A percentile compares a stretch with the other conserved stretches of the same genome.
These are phyloP conservation scores for Xanthoceras sorbifolium DNA, from an alignment of 345 rosid genomes.

Conservation along the genomic window DNA sequence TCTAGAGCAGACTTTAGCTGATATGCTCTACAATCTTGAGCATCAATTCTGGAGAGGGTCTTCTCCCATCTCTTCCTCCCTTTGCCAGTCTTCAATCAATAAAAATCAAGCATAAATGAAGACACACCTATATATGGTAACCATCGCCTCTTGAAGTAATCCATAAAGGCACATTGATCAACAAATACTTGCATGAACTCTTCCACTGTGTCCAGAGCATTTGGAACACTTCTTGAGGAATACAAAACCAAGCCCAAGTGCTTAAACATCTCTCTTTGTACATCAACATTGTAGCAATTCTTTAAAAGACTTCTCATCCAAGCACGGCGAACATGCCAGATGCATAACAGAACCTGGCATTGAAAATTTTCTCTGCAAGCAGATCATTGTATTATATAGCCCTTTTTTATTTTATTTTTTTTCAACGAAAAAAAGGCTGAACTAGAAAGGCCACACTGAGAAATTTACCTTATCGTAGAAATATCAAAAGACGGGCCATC, in stretches of 20 bases:
- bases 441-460: neutral
- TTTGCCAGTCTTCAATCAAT: neutral
- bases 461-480: slow-evolving; percentile 45
- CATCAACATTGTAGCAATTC: slow-evolving; percentile 43
- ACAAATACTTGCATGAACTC: slow-evolving; percentile 54
- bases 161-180: slow-evolving; percentile 50
- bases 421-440: neutral
- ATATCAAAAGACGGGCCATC: slow-evolving; percentile 47
- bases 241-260: slow-evolving; percentile 48
- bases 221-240: slow-evolving; percentile 39
- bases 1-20: neutral
- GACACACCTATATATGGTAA: slow-evolving; percentile 42
- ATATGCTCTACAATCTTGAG: neutral
- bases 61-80: neutral
- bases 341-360: slow-evolving; percentile 45
- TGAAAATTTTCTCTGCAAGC: slow-evolving; percentile 52
- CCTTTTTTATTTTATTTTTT: neutral
- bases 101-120: slow-evolving; percentile 22
- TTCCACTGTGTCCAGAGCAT: slow-evolving; percentile 41
- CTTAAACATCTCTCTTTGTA: slow-evolving; percentile 54
- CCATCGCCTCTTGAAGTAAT: slow-evolving; percentile 52
- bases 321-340: slow-evolving; percentile 53
- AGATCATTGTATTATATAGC: slow-evolving; percentile 10
- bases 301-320: slow-evolving; percentile 56
- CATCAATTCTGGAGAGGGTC: neutral